These are phyloP conservation scores for Vanderwaltozyma tropicalis DNA, from an alignment of 805 yeast genomes.

Conservation along the genomic window DNA sequence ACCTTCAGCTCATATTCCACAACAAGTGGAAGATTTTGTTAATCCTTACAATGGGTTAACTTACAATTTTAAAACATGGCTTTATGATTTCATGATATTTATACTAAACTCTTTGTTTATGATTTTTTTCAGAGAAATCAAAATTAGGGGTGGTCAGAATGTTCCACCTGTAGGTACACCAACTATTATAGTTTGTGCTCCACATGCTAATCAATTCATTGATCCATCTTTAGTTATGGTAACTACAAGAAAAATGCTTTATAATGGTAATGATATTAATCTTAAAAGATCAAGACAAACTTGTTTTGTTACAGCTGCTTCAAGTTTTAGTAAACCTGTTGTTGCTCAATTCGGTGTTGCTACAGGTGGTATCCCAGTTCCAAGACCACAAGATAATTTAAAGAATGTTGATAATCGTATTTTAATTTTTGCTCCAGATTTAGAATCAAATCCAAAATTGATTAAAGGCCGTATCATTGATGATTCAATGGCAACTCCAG, in stretches of 20 bases:
- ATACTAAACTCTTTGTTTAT: constrained; percentile 24
- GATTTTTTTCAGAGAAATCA: constrained; percentile 60
- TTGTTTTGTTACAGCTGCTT: constrained; percentile 75
- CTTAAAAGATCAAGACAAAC: constrained; percentile 46
- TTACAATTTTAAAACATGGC: constrained; percentile 18
- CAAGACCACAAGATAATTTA: constrained; percentile 81
- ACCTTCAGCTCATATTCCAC: constrained; percentile 18
- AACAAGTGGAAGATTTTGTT: constrained; percentile 7
- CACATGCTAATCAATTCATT: constrained; percentile 84
- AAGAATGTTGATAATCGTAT: constrained; percentile 40
- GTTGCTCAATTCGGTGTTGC: constrained; percentile 69
- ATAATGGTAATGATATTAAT: neutral
- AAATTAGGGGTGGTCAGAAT: constrained; percentile 49
- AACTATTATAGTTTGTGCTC: constrained; percentile 70
- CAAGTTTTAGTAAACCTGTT: constrained; percentile 49
- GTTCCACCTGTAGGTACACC: constrained; percentile 32
- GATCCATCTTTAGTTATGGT: constrained; percentile 71
- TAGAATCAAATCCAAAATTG: constrained; percentile 35
- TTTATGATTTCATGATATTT: constrained; percentile 24
- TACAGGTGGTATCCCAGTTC: constrained; percentile 78
- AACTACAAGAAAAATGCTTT: constrained; percentile 42
- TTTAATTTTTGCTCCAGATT: constrained; percentile 44
- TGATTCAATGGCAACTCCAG: constrained; percentile 35
- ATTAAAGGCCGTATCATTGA: constrained; percentile 25
- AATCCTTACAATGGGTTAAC: constrained; percentile 21